Conservation (phyloP, 768 basidiomycete species). For the Tylopilus intermedius region DNA sequence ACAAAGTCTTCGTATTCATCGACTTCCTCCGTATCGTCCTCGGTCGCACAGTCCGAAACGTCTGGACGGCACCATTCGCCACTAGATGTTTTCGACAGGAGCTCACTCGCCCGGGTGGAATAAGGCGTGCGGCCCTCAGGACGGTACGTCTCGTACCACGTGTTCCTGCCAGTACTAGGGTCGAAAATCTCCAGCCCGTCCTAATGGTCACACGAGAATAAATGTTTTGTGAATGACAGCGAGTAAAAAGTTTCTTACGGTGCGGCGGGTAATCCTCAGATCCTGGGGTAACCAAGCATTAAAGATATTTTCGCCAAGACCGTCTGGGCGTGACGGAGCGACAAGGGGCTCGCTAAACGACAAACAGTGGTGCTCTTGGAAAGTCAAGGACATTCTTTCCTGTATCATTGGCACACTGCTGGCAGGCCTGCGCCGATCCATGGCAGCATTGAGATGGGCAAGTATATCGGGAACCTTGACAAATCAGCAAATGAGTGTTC, state of each 20-base stretch:
- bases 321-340: constrained; percentile 31
- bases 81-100: constrained; percentile 6
- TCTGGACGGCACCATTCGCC: constrained; percentile 25
- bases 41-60: constrained; percentile 13
- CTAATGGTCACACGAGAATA: constrained; percentile 25
- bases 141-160: constrained; percentile 44
- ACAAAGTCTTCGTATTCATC: constrained; percentile 39
- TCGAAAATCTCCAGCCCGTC: constrained; percentile 40
- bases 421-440: constrained; percentile 18
- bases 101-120: constrained; percentile 34
- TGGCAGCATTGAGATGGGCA: constrained; percentile 21
- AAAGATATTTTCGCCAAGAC: constrained; percentile 40
- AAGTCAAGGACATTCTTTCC: constrained; percentile 37
- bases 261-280: constrained; percentile 27
- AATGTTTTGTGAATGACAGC: constrained; percentile 2
- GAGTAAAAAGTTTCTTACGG: constrained; percentile 26
- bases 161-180: constrained; percentile 33
- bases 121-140: constrained; percentile 36
- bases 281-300: constrained; percentile 47
- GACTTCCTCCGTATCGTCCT: constrained; percentile 25
- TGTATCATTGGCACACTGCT: constrained; percentile 28
- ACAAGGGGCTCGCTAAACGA: constrained; percentile 33
- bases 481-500: constrained; percentile 19
- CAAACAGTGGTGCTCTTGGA: constrained; percentile 47
- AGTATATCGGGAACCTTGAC: constrained; percentile 23